Percentiles rank a stretch among this genome's conserved stretches.
Evolutionary conservation across 129 eudicot species (phyloP).

Genomic region (Arctium minus): DNA sequence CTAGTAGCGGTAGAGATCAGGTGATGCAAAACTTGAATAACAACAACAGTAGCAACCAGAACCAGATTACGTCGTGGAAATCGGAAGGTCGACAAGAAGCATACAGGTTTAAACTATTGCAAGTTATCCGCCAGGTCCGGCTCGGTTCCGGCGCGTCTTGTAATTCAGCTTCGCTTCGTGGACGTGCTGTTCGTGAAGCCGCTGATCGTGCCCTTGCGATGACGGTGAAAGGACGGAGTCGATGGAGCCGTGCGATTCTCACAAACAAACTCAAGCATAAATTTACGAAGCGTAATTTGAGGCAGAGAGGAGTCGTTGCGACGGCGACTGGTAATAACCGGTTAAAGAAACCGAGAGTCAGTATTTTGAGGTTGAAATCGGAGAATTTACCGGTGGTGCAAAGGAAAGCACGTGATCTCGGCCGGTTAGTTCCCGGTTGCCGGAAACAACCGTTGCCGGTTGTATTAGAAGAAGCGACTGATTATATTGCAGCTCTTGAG

Average conservation of each 20-base stretch:
- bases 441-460: slow-evolving; percentile 37
- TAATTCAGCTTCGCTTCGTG: slow-evolving; percentile 2
- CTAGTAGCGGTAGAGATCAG: neutral
- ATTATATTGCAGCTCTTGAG: slow-evolving; percentile 52
- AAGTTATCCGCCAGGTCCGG: slow-evolving; percentile 38
- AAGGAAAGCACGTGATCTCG: slow-evolving; percentile 45
- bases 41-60: neutral
- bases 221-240: slow-evolving; percentile 54
- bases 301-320: slow-evolving; percentile 26
- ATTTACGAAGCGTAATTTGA: slow-evolving; percentile 24
- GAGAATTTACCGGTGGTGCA: slow-evolving; percentile 34
- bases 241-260: slow-evolving; percentile 79
- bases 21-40: neutral
- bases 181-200: slow-evolving; percentile 48
- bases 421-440: slow-evolving; percentile 78
- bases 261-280: slow-evolving; percentile 41
- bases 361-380: slow-evolving; percentile 10
- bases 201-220: slow-evolving; percentile 66
- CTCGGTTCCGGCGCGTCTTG: slow-evolving; percentile 25
- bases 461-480: slow-evolving; percentile 45
- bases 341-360: slow-evolving; percentile 15
- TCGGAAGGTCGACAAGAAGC: slow-evolving; percentile 33
- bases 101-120: slow-evolving; percentile 51
- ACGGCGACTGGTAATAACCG: slow-evolving; percentile 18
- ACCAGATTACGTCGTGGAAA: slow-evolving; percentile 37